Percentiles rank a stretch among this genome's conserved stretches.
Conservation (phyloP, 352 stramenopile genomes). For the Phytopythium cucurbitacearum region DNA sequence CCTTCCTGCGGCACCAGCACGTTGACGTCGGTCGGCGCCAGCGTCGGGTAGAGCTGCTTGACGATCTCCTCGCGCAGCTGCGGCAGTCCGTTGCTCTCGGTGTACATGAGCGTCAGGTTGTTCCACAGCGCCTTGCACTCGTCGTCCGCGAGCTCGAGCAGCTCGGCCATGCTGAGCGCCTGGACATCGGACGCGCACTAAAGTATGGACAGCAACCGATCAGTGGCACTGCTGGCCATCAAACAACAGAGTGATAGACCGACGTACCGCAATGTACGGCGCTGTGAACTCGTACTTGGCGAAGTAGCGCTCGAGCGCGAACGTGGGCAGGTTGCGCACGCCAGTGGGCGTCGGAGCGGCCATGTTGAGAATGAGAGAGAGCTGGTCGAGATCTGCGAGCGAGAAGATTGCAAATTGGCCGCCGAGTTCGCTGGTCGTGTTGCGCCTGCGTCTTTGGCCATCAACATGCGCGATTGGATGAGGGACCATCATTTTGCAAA, state of each 20-base stretch:
- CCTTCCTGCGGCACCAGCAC: constrained; percentile 50
- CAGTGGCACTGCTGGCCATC: constrained; percentile 2
- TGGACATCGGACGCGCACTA: constrained; percentile 41
- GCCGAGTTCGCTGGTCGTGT: neutral
- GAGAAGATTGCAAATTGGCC: neutral
- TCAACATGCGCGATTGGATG: too few relatives aligned
- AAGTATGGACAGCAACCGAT: neutral
- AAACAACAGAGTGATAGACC: neutral
- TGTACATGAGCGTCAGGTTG: constrained; percentile 35
- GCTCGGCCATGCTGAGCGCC: constrained; percentile 25
- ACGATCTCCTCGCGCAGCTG: constrained; percentile 36
- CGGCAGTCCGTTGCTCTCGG: constrained; percentile 32
- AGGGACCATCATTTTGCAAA: too few relatives aligned
- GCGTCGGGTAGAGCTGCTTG: constrained; percentile 20
- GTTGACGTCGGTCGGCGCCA: constrained; percentile 22
- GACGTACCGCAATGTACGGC: constrained; percentile 20
- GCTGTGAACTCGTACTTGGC: constrained; percentile 50
- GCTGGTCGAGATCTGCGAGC: neutral
- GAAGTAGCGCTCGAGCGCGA: constrained; percentile 46
- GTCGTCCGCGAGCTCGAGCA: constrained; percentile 34
- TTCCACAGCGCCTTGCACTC: constrained; percentile 40
- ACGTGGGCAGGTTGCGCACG: constrained; percentile 15
- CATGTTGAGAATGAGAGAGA: neutral
- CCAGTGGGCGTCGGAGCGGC: neutral
- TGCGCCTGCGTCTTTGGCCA: neutral